A percentile compares a stretch with the other conserved stretches of the same genome.
These are phyloP conservation scores for Phytophthora macrochlamydospora DNA, from an alignment of 352 stramenopile genomes.

Conservation along the genomic window DNA sequence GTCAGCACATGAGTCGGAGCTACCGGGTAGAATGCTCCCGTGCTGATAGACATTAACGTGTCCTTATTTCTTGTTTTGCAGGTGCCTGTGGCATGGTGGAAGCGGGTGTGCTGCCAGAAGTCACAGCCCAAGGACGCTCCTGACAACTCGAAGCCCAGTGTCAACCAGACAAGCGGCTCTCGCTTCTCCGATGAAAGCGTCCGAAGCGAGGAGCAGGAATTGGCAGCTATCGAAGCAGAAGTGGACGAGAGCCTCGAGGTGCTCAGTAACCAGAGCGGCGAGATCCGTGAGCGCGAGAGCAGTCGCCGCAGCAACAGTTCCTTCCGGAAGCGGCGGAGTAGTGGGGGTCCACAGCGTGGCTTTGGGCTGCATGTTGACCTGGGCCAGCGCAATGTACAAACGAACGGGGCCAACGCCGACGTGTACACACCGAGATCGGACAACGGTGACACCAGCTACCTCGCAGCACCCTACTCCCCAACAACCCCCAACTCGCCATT, in stretches of 20 bases:
- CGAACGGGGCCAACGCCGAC: slow-evolving; percentile 14
- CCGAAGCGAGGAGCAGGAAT: slow-evolving; percentile 70
- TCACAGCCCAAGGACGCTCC: slow-evolving; percentile 7
- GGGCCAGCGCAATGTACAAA: slow-evolving; percentile 26
- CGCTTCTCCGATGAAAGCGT: slow-evolving; percentile 53
- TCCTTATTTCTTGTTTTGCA: slow-evolving; percentile 17
- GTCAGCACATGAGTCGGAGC: background rate
- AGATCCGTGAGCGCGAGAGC: slow-evolving; percentile 50
- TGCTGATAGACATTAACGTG: slow-evolving; percentile 29
- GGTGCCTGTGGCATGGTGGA: slow-evolving; percentile 41
- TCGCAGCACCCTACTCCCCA: slow-evolving; percentile 54
- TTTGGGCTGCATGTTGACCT: slow-evolving; percentile 75
- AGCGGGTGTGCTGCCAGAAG: slow-evolving; percentile 29
- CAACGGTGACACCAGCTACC: slow-evolving; percentile 49
- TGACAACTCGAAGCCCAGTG: slow-evolving; percentile 43
- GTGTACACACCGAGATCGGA: slow-evolving; percentile 45
- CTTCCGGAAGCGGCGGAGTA: slow-evolving; percentile 32
- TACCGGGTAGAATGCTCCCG: background rate
- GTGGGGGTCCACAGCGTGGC: slow-evolving; percentile 39
- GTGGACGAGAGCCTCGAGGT: slow-evolving; percentile 84
- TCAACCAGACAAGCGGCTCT: slow-evolving; percentile 62
- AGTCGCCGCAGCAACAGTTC: slow-evolving; percentile 39
- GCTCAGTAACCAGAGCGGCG: slow-evolving; percentile 70
- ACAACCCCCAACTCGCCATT: slow-evolving; percentile 38
- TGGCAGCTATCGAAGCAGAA: slow-evolving; percentile 74